Evolutionary conservation across 2,329 filamentous ascomycete species (phyloP).

Genomic region (Aspergillus tanneri): DNA sequence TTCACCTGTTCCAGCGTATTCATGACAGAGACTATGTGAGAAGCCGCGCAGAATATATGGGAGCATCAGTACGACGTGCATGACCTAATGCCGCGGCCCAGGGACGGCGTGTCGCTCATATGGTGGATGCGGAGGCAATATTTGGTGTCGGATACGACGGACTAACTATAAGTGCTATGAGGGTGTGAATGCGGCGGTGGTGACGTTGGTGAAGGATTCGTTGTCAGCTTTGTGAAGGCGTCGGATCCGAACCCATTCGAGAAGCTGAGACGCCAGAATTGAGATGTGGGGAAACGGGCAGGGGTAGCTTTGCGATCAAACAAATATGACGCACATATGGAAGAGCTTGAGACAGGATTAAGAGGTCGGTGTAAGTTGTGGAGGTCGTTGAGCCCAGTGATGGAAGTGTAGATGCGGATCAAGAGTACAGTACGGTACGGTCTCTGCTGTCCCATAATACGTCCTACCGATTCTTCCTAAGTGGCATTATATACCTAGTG

Average conservation of each 20-base stretch:
- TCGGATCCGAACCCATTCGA: conserved; percentile 34
- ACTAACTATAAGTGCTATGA: conserved; percentile 30
- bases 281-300: conserved; percentile 5
- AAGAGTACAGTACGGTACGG: no score
- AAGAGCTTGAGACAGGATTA: background rate
- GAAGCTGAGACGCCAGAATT: background rate
- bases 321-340: conserved; percentile 13
- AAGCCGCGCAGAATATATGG: conserved; percentile 38
- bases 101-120: conserved; percentile 42
- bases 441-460: no score
- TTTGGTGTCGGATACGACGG: conserved; percentile 32
- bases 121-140: conserved; percentile 31
- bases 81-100: conserved; percentile 34
- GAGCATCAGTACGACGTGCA: conserved; percentile 52
- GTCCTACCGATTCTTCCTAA: background rate
- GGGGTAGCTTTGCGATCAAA: conserved; percentile 9
- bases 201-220: conserved; percentile 44
- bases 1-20: conserved; percentile 48
- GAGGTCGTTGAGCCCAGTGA: background rate
- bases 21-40: conserved; percentile 36
- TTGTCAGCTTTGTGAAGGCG: conserved; percentile 46
- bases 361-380: conserved; percentile 2
- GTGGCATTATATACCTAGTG: no score
- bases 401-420: conserved; percentile 1
- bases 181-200: conserved; percentile 35